These are phyloP conservation scores for Fistulinella staudtii DNA, from an alignment of 1,284 basidiomycete species.

Conservation along the genomic window DNA sequence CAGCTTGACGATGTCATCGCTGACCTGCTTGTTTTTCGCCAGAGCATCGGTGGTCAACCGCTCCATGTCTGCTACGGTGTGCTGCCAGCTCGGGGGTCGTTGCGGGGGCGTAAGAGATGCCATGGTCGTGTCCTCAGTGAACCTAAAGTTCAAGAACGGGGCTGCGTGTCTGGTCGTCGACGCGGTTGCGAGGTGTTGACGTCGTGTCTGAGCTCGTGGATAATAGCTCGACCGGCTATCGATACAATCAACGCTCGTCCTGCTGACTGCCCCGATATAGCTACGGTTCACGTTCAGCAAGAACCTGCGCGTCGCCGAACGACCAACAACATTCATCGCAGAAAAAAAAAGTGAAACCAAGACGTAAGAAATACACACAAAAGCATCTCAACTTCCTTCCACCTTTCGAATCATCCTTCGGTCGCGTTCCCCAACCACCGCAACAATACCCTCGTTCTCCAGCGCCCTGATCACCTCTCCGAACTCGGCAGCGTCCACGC, in stretches of 20 bases:
- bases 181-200: conserved; percentile 17
- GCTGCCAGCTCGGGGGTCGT: conserved; percentile 63
- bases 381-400: conserved; percentile 30
- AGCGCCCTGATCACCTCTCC: conserved; percentile 74
- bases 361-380: conserved; percentile 1
- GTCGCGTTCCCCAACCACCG: conserved; percentile 83
- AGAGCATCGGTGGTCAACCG: conserved; percentile 59
- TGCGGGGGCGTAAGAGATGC: conserved; percentile 60
- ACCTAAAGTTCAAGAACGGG: conserved; percentile 10
- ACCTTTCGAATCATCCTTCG: conserved; percentile 72
- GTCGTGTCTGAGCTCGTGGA: neutral
- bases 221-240: too few species aligned
- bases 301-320: conserved; percentile 2
- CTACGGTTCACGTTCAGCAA: conserved; percentile 1
- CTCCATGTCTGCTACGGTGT: conserved; percentile 59
- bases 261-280: conserved; percentile 24
- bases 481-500: conserved; percentile 76
- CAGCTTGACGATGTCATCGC: conserved; percentile 63
- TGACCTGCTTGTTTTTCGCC: conserved; percentile 48
- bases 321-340: conserved; percentile 5
- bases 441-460: conserved; percentile 80
- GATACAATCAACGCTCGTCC: conserved; percentile 2
- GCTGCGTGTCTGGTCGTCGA: conserved; percentile 5
- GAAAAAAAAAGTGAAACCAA: neutral
- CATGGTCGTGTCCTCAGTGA: conserved; percentile 19